Conservation (phyloP, 306 rosid species). For the Cicer chorassanicum region DNA sequence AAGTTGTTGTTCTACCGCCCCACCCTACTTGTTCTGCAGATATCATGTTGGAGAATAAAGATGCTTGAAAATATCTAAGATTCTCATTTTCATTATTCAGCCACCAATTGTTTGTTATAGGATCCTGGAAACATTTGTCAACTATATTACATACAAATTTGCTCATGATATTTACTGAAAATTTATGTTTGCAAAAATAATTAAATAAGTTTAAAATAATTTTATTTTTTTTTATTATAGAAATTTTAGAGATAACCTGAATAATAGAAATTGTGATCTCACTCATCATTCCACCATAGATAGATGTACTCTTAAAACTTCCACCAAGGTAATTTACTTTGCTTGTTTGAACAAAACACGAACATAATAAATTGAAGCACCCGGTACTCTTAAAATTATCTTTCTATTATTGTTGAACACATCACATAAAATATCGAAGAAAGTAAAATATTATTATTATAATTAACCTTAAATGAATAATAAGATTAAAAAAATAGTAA, state of each 20-base stretch:
- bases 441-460: background rate
- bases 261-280: background rate
- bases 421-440: background rate
- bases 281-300: rapidly evolving
- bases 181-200: no score
- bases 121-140: background rate
- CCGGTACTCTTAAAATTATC: slow-evolving; percentile 15
- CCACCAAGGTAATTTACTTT: background rate
- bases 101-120: background rate
- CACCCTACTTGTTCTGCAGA: background rate
- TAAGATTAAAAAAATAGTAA: no score
- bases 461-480: no score
- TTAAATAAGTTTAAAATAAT: background rate
- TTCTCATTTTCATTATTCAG: rapidly evolving
- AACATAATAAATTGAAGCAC: background rate
- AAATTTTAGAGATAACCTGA: background rate
- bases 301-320: background rate
- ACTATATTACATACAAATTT: background rate
- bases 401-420: background rate
- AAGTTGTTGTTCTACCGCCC: background rate
- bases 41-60: background rate
- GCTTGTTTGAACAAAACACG: slow-evolving; percentile 11
- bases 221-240: background rate
- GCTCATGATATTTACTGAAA: no score
- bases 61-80: slow-evolving; percentile 37